Evolutionary conservation across 2,329 filamentous ascomycete genomes (phyloP).

Genomic region (Hypoxylon sp.): DNA sequence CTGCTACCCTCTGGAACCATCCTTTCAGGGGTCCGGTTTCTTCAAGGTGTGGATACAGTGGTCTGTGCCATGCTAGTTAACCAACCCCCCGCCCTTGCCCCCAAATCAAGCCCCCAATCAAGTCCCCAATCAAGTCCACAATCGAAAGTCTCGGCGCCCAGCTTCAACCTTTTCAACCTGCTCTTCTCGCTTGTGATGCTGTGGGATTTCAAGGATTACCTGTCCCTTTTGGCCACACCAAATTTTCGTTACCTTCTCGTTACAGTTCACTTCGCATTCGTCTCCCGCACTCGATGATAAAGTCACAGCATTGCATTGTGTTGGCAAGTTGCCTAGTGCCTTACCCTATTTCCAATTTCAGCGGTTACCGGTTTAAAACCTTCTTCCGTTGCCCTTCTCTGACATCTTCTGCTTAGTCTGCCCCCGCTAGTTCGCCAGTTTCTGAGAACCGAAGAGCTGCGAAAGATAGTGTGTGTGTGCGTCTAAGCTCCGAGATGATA

Average conservation of each 20-base stretch:
- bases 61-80: constrained; percentile 30
- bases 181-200: constrained; percentile 30
- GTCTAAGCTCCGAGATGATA: not conserved
- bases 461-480: not conserved
- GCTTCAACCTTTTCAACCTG: constrained; percentile 12
- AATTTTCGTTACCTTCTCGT: constrained; percentile 49
- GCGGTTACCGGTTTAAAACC: constrained; percentile 41
- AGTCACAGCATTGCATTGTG: constrained; percentile 43
- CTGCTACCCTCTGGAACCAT: not conserved
- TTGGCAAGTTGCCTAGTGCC: constrained; percentile 14
- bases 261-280: constrained; percentile 44
- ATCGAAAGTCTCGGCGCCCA: constrained; percentile 22
- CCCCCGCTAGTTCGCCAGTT: constrained; percentile 22
- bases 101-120: constrained; percentile 2
- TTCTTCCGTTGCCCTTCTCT: constrained; percentile 34
- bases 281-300: constrained; percentile 43
- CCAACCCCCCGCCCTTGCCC: constrained; percentile 23
- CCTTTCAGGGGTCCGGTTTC: constrained; percentile 1
- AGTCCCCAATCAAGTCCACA: not conserved
- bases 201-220: constrained; percentile 36
- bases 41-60: constrained; percentile 17
- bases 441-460: constrained; percentile 11
- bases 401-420: constrained; percentile 27
- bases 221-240: constrained; percentile 36
- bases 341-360: constrained; percentile 31